phyloP scores from a whole-genome alignment of 352 stramenopile species.

The Nothophytophthora sp. region DNA sequence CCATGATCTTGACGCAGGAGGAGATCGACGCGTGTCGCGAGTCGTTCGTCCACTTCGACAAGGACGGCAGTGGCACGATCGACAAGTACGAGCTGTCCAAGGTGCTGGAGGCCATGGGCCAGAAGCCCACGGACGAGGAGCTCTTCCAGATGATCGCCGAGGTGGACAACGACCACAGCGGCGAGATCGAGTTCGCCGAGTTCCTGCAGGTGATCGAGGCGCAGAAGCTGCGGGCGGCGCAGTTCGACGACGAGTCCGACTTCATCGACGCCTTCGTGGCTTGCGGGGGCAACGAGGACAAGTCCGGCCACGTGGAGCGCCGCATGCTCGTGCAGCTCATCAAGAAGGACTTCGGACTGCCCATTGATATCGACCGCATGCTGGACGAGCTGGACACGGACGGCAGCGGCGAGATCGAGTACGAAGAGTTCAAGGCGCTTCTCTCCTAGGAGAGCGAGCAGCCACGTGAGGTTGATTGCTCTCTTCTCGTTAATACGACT shows the following conservation, averaged over 20 bases:
- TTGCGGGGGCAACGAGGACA: constrained; percentile 92
- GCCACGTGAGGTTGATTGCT: too few relatives aligned
- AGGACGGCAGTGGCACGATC: constrained; percentile 94
- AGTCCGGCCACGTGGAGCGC: constrained; percentile 90
- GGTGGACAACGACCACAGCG: constrained; percentile 93
- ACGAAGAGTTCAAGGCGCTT: constrained; percentile 95
- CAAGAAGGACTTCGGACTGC: constrained; percentile 95
- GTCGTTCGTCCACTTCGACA: constrained; percentile 97
- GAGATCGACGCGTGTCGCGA: constrained; percentile 96
- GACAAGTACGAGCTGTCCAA: constrained; percentile 95
- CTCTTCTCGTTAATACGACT: too few relatives aligned
- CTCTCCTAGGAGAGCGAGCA: constrained; percentile 76
- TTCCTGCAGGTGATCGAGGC: constrained; percentile 98
- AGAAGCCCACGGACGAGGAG: constrained; percentile 97
- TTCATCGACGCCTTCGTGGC: constrained; percentile 98
- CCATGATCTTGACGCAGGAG: constrained; percentile 95
- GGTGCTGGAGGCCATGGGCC: constrained; percentile 97
- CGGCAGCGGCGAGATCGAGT: constrained; percentile 95
- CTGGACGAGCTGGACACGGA: constrained; percentile 96
- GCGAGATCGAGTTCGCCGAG: constrained; percentile 97
- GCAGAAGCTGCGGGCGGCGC: constrained; percentile 94
- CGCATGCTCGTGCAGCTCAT: constrained; percentile 93
- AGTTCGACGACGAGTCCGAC: constrained; percentile 97
- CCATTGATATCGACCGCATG: constrained; percentile 97
- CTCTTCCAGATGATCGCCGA: constrained; percentile 98